Evolutionary conservation across 1,139 yeast genomes (phyloP).

Genomic region (Kurtzmaniella quercitrusa): DNA sequence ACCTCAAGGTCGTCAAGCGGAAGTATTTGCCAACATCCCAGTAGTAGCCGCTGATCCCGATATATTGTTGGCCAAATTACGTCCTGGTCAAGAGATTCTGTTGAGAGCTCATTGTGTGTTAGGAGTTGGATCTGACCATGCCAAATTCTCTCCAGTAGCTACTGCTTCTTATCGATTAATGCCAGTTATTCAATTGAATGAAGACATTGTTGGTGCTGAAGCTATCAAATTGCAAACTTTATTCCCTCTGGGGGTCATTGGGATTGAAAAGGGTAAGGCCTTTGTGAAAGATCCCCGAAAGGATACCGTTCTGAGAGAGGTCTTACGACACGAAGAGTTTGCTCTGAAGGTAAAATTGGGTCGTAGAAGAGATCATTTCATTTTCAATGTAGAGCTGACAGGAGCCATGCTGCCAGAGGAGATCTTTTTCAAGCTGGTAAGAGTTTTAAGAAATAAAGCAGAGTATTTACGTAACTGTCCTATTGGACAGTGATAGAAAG

Average conservation of each 20-base stretch:
- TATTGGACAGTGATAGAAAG: constrained; percentile 55
- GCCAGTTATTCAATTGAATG: constrained; percentile 79
- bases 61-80: constrained; percentile 80
- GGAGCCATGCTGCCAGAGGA: constrained; percentile 98
- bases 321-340: constrained; percentile 87
- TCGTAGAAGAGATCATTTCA: constrained; percentile 86
- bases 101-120: constrained; percentile 85
- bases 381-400: constrained; percentile 88
- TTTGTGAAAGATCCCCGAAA: constrained; percentile 81
- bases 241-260: constrained; percentile 92
- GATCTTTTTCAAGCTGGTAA: constrained; percentile 84
- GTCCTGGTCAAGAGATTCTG: constrained; percentile 96
- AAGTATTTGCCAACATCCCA: constrained; percentile 61
- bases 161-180: constrained; percentile 95
- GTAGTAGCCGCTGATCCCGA: constrained; percentile 83
- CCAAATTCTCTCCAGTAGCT: constrained; percentile 94
- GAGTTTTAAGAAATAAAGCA: constrained; percentile 82
- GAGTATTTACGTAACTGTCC: constrained; percentile 77
- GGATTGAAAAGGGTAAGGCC: constrained; percentile 70
- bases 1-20: constrained; percentile 85
- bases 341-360: constrained; percentile 87
- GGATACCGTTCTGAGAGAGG: constrained; percentile 96
- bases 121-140: constrained; percentile 93
- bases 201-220: constrained; percentile 66
- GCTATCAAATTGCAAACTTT: constrained; percentile 82